Conservation (phyloP, 345 rosid species). For the Camelina hispida region DNA sequence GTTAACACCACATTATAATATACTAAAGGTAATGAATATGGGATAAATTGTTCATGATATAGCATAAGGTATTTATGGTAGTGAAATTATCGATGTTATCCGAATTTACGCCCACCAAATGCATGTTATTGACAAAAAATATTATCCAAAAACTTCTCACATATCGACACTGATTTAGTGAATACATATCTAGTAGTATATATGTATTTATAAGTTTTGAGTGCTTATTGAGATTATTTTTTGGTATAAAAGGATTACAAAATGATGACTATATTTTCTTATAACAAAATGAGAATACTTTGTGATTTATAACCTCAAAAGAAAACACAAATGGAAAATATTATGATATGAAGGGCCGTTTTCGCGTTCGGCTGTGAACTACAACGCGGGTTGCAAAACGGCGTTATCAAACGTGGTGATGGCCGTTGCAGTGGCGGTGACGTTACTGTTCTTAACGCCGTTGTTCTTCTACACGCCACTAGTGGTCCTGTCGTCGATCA, state of each 20-base stretch:
- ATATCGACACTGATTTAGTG: too few relatives aligned
- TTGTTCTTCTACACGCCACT: conserved; percentile 82
- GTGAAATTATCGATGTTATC: too few relatives aligned
- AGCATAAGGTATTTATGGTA: too few relatives aligned
- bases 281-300: neutral
- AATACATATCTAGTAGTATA: too few relatives aligned
- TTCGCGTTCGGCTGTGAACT: conserved; percentile 90
- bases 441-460: conserved; percentile 74
- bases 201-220: neutral
- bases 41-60: too few relatives aligned
- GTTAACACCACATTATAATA: neutral
- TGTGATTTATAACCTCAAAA: neutral
- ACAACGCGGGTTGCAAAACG: conserved; percentile 91
- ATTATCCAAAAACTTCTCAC: too few relatives aligned
- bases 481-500: conserved; percentile 79
- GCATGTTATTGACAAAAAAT: too few relatives aligned
- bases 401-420: conserved; percentile 85
- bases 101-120: too few relatives aligned
- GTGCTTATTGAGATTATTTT: neutral
- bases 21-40: neutral
- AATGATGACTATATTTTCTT: neutral
- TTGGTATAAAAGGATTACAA: neutral
- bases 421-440: conserved; percentile 78
- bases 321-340: neutral
- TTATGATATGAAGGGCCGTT: conserved; percentile 64